Conservation (phyloP, 176 grass and related monocot species). For the Hsuehochloa calcarea region DNA sequence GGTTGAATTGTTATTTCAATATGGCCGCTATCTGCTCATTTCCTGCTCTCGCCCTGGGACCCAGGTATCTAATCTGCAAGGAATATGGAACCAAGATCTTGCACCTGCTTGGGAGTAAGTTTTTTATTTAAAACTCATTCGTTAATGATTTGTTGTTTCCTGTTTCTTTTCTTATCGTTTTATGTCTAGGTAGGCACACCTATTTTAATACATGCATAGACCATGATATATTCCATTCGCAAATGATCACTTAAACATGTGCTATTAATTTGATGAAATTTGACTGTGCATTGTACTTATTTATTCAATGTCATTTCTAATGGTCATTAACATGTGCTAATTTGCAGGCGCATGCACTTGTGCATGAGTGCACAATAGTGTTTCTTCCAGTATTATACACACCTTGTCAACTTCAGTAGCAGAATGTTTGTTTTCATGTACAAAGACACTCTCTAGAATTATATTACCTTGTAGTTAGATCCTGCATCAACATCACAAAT, state of each 20-base stretch:
- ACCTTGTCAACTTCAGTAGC: too few species aligned
- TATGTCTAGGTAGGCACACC: not conserved
- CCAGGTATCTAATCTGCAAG: constrained; percentile 73
- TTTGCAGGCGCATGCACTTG: too few species aligned
- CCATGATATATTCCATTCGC: not conserved
- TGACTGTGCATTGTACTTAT: not conserved
- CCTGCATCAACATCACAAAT: too few species aligned
- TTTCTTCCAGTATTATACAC: too few species aligned
- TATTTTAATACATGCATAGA: not conserved
- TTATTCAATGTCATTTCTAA: not conserved
- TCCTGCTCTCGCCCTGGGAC: constrained; percentile 74
- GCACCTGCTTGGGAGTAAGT: constrained; percentile 66
- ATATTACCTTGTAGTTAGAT: too few species aligned
- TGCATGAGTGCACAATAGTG: too few species aligned
- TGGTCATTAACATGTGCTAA: not conserved
- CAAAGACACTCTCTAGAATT: too few species aligned
- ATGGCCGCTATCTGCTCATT: constrained; percentile 83
- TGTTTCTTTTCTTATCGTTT: not conserved
- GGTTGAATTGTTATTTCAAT: constrained; percentile 79
- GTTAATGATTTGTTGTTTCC: not conserved
- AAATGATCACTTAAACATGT: not conserved
- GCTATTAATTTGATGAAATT: not conserved
- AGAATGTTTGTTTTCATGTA: too few species aligned
- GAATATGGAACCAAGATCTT: constrained; percentile 69
- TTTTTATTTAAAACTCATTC: constrained; percentile 12